Percentiles rank a stretch among this genome's conserved stretches.
Evolutionary conservation across 2,329 filamentous ascomycete genomes (phyloP).

Genomic region (Fusarium kyushuense): DNA sequence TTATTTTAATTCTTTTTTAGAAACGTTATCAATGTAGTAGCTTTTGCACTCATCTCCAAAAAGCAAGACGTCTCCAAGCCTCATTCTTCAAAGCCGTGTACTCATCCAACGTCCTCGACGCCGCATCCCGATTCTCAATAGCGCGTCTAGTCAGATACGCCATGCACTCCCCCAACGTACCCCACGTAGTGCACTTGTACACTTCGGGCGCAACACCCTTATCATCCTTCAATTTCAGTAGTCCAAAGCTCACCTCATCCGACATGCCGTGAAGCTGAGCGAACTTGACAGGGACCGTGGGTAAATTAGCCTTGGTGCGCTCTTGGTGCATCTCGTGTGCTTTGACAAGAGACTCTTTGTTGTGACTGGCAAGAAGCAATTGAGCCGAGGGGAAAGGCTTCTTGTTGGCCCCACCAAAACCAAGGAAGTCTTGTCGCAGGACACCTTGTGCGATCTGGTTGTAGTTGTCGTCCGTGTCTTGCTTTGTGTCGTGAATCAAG

Average conservation of each 20-base stretch:
- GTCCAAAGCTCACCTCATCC: slow-evolving; percentile 65
- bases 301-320: slow-evolving; percentile 52
- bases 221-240: slow-evolving; percentile 56
- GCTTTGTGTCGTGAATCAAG: slow-evolving; percentile 65
- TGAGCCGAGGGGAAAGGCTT: slow-evolving; percentile 59
- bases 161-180: slow-evolving; percentile 54
- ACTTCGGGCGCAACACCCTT: slow-evolving; percentile 48
- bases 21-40: not conserved
- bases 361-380: slow-evolving; percentile 67
- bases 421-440: slow-evolving; percentile 56
- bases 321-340: slow-evolving; percentile 59
- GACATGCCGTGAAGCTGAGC: slow-evolving; percentile 70
- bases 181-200: slow-evolving; percentile 58
- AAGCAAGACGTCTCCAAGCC: slow-evolving; percentile 50
- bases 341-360: slow-evolving; percentile 56
- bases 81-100: slow-evolving; percentile 49
- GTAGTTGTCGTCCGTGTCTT: slow-evolving; percentile 65
- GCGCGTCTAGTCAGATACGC: slow-evolving; percentile 54
- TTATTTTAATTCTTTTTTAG: not conserved
- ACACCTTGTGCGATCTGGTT: slow-evolving; percentile 62
- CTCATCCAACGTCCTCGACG: slow-evolving; percentile 49
- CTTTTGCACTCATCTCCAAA: slow-evolving; percentile 23
- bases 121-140: slow-evolving; percentile 56
- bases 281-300: slow-evolving; percentile 57
- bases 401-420: slow-evolving; percentile 56